Conservation (phyloP, 1,284 basidiomycete genomes). For the Tetrapyrgos nigripes region DNA sequence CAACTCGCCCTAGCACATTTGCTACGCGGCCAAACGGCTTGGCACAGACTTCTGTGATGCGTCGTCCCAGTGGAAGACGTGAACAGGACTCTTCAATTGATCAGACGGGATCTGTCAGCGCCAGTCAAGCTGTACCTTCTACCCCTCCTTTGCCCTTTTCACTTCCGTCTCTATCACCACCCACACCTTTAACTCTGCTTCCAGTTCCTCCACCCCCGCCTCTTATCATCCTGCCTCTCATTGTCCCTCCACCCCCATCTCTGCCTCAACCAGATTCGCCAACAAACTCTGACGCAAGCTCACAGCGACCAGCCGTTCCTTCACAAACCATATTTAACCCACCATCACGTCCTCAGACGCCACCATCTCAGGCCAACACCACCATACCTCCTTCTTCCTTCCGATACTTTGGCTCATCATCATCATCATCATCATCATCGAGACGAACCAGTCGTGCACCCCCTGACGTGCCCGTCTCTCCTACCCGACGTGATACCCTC, state of each 20-base stretch:
- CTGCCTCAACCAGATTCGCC: background rate
- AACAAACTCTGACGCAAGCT: too few species aligned
- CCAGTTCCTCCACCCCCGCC: background rate
- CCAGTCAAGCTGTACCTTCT: background rate
- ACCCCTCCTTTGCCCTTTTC: background rate
- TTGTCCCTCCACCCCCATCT: background rate
- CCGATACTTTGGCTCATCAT: background rate
- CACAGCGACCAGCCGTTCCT: too few species aligned
- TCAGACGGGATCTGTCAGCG: too few species aligned
- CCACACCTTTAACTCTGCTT: too few species aligned
- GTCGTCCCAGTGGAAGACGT: background rate
- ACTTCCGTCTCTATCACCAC: too few species aligned
- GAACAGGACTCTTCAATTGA: background rate
- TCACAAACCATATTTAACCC: background rate
- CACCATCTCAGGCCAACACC: background rate
- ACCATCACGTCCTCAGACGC: background rate
- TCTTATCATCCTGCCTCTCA: background rate
- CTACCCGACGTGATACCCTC: background rate
- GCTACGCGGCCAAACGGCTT: background rate
- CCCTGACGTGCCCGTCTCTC: background rate
- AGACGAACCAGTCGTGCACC: too few species aligned
- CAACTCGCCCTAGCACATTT: background rate
- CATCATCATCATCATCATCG: background rate
- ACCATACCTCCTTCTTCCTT: background rate
- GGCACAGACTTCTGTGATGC: background rate